These are phyloP conservation scores for Aspergillus hancockii DNA, from an alignment of 495 filamentous ascomycete species.

Conservation along the genomic window DNA sequence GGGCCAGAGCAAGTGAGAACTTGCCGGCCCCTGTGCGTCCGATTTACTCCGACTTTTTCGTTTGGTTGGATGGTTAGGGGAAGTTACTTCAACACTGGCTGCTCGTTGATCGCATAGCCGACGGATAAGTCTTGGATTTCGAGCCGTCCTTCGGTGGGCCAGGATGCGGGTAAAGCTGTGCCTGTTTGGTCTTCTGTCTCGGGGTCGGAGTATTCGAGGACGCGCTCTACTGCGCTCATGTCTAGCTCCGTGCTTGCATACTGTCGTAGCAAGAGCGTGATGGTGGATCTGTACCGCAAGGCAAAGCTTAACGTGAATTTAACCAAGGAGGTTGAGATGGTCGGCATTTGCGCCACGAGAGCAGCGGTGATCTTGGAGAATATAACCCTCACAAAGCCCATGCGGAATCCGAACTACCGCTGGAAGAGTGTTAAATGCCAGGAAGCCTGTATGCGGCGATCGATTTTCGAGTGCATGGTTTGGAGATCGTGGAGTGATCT, in stretches of 20 bases:
- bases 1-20: constrained; percentile 77
- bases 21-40: constrained; percentile 90
- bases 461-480: no score
- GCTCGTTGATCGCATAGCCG: constrained; percentile 11
- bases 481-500: no score
- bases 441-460: constrained; percentile 54
- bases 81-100: constrained; percentile 64
- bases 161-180: constrained; percentile 66
- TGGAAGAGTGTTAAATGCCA: constrained; percentile 72
- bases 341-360: constrained; percentile 46
- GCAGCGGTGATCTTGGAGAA: constrained; percentile 59
- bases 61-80: constrained; percentile 71
- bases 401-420: constrained; percentile 67
- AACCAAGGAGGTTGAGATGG: constrained; percentile 61
- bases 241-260: constrained; percentile 66
- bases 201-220: constrained; percentile 62
- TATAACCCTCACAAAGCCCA: constrained; percentile 59
- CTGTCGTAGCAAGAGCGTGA: constrained; percentile 60
- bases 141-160: constrained; percentile 75
- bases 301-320: constrained; percentile 69
- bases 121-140: constrained; percentile 77
- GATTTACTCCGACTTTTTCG: constrained; percentile 83
- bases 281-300: constrained; percentile 53
- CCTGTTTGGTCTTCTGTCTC: constrained; percentile 53
- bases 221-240: constrained; percentile 69